phyloP scores from a whole-genome alignment of 768 basidiomycete genomes.

The Pleurotus citrinopileatus region DNA sequence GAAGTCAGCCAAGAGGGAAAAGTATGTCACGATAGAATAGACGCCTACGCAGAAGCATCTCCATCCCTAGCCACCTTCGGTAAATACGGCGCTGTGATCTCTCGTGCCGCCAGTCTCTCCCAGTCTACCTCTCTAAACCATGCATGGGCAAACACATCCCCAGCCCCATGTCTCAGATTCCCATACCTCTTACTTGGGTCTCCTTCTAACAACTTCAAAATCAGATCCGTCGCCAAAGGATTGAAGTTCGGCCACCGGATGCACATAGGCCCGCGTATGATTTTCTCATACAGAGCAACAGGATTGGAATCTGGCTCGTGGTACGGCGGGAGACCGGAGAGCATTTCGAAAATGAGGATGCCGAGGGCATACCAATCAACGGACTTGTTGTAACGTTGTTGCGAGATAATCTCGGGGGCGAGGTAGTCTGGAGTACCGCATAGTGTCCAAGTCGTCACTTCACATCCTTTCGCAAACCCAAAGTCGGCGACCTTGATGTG shows the following conservation, averaged over 20 bases:
- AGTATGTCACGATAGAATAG: not conserved
- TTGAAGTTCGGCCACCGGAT: conserved; percentile 82
- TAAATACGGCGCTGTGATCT: conserved; percentile 94
- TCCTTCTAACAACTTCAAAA: conserved; percentile 84
- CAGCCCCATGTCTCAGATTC: conserved; percentile 83
- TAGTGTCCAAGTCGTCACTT: conserved; percentile 89
- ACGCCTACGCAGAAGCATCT: conserved; percentile 89
- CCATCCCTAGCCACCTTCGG: conserved; percentile 92
- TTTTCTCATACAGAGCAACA: conserved; percentile 88
- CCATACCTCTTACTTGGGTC: conserved; percentile 89
- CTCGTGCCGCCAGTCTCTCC: conserved; percentile 72
- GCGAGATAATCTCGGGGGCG: conserved; percentile 86
- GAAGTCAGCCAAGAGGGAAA: conserved; percentile 8
- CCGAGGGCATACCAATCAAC: conserved; percentile 99
- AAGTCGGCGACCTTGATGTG: conserved; percentile 98
- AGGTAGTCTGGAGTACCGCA: conserved; percentile 97
- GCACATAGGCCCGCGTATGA: conserved; percentile 67
- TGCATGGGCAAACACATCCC: conserved; percentile 88
- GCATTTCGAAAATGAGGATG: conserved; percentile 96
- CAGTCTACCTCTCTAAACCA: conserved; percentile 97
- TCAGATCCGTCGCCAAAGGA: conserved; percentile 80
- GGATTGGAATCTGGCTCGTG: conserved; percentile 86
- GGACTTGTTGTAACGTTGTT: conserved; percentile 89
- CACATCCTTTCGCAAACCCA: conserved; percentile 90
- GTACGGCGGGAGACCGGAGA: conserved; percentile 93